Evolutionary conservation across 148 eudicot species (phyloP).

Genomic region (Cornus florida): DNA sequence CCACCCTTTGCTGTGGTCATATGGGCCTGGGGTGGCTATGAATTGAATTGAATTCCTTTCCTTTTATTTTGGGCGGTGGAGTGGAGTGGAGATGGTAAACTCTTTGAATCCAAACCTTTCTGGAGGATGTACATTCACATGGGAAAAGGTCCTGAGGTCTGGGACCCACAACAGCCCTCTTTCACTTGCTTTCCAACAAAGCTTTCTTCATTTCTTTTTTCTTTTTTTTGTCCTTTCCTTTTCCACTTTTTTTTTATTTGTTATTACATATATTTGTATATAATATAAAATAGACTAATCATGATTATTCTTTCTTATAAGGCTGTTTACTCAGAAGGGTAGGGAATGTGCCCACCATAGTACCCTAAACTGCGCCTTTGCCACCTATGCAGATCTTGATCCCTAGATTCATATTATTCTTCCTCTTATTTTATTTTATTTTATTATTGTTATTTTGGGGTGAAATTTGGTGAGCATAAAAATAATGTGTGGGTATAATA

Average conservation of each 20-base stretch:
- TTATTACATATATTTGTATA: background rate
- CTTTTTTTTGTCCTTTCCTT: background rate
- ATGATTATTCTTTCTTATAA: conserved; percentile 10
- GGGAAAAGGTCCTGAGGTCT: conserved; percentile 22
- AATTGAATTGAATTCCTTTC: background rate
- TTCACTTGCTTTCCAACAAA: conserved; percentile 34
- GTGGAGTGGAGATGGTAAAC: conserved; percentile 3
- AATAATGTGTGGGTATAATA: no score
- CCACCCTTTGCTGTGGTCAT: conserved; percentile 23
- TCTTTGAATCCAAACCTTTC: conserved; percentile 9
- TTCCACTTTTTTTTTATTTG: no score
- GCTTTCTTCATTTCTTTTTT: conserved; percentile 21
- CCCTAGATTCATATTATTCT: no score
- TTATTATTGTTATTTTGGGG: no score
- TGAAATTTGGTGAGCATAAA: no score
- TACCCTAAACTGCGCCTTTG: background rate
- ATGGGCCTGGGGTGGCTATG: background rate
- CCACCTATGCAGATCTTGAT: no score
- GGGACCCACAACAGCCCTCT: conserved; percentile 22
- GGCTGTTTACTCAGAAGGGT: conserved; percentile 12
- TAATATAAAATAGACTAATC: conserved; percentile 14
- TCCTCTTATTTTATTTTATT: no score
- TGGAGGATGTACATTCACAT: conserved; percentile 19
- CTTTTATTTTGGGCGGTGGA: conserved; percentile 21
- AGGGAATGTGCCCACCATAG: conserved; percentile 11